These are phyloP conservation scores for Selenicereus undatus DNA, from an alignment of 148 eudicot species.

Conservation along the genomic window DNA sequence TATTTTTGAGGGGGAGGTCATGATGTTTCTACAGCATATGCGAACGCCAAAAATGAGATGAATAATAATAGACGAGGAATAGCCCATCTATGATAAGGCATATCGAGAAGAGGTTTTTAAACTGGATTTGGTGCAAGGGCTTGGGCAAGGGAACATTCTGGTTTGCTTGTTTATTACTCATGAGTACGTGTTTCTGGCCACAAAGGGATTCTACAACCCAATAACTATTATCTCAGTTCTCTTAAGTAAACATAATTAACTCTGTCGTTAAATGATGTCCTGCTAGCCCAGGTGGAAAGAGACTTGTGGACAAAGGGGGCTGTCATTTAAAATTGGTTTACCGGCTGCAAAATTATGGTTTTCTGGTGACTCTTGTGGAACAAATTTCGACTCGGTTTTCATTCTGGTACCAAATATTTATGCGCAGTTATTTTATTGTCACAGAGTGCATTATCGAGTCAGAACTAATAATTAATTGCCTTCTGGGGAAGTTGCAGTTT, in stretches of 20 bases:
- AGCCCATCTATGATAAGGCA: not conserved
- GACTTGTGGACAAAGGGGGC: no score
- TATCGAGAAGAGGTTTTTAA: not conserved
- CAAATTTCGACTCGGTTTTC: not conserved
- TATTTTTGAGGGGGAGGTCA: no score
- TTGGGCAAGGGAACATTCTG: not conserved
- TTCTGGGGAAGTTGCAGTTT: not conserved
- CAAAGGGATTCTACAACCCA: not conserved
- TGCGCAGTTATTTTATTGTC: not conserved
- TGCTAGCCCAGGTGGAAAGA: not conserved
- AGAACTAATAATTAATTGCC: no score
- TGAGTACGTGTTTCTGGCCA: not conserved
- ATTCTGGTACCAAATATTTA: no score
- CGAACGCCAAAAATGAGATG: no score
- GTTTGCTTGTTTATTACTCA: not conserved
- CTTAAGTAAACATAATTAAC: not conserved
- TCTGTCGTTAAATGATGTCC: not conserved
- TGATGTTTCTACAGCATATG: no score
- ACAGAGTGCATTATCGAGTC: not conserved
- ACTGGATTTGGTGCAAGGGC: not conserved
- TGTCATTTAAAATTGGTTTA: no score
- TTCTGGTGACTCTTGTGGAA: not conserved
- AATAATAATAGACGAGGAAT: no score
- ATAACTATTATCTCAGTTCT: not conserved
- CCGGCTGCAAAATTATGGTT: no score